Evolutionary conservation across 2,329 filamentous ascomycete genomes (phyloP).

Genomic region (Dothidotthia symphoricarpi): DNA sequence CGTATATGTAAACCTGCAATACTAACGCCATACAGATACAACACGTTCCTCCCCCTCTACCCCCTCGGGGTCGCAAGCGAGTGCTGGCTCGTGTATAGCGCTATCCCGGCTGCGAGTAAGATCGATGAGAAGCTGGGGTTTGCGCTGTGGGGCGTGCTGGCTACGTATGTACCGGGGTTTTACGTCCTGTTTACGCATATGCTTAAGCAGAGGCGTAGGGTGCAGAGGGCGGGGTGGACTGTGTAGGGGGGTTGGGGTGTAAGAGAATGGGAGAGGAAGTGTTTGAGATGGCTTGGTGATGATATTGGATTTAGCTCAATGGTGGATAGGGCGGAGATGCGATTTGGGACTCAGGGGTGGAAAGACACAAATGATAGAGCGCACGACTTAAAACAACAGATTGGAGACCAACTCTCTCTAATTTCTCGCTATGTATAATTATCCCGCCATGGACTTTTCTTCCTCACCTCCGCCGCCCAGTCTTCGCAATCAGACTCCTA

Average conservation of each 20-base stretch:
- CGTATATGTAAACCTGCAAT: too few species aligned
- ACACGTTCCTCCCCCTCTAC: constrained; percentile 90
- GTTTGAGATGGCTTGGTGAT: too few species aligned
- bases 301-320: too few species aligned
- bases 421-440: too few species aligned
- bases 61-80: constrained; percentile 89
- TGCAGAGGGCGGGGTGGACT: constrained; percentile 48
- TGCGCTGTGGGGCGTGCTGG: constrained; percentile 63
- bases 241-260: neutral
- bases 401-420: too few species aligned
- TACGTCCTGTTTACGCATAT: constrained; percentile 92
- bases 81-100: constrained; percentile 72
- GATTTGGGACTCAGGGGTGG: too few species aligned
- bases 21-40: constrained; percentile 55
- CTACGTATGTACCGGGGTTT: constrained; percentile 74
- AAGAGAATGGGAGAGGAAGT: too few species aligned
- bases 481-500: constrained; percentile 64
- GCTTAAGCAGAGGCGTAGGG: constrained; percentile 84
- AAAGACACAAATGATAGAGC: too few species aligned
- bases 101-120: constrained; percentile 60
- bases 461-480: constrained; percentile 25
- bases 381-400: too few species aligned
- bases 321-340: too few species aligned
- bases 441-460: too few species aligned
- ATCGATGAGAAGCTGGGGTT: constrained; percentile 56